Base-by-base conservation (phyloP, 345 rosid species). In the Populus deltoides region DNA sequence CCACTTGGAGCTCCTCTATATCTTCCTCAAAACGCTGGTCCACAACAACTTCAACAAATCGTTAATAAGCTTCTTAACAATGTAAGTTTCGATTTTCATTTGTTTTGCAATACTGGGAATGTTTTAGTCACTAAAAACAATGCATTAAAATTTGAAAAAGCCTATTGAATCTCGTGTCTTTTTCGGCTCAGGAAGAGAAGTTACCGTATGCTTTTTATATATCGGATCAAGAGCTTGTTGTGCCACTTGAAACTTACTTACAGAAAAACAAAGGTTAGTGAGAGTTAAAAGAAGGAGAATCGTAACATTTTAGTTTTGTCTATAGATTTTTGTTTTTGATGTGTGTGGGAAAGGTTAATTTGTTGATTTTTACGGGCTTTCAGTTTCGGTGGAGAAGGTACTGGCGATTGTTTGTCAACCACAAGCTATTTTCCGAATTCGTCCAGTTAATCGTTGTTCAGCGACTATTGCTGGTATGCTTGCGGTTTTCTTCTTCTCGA, bases 381-480 rank as follows among this genome's bases (percentile, higher is more conserved):
- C 94, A 96, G 98, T 94, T 78, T 92, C 97, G 62, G 97, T 96
- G 87, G 97, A 93, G 92, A 94, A 89, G 90, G 94, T 91, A 9
- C 86, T 94, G 73, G 78, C 93, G 0, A 97, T 97, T 51, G 94
- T 97, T 74, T 97, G 91, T 90, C 99, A 97, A 79, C 97, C 93
- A 20, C 98, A 97, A 79, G 99, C 98, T 76, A 82, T 97, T 85
- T 97, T 94, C 77, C 85, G 98, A 65, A 97, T 94, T 77, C 95
- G 97, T 29, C 91, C 99, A 0, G 92, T 97, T 43, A 97, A 87
- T 67, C 92, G 96, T 7, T 92, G 97, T 84, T 91, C 98, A 6
- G 91, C 97, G 5, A 91, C 97, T 7, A 94, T 94, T 82, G 90
- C 97, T 79, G 98, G 98, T 97, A 81, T 77, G 85, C 31, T 31